Base-by-base conservation (phyloP, 2,329 filamentous ascomycete genomes). In the Venturiaceae sp. region DNA sequence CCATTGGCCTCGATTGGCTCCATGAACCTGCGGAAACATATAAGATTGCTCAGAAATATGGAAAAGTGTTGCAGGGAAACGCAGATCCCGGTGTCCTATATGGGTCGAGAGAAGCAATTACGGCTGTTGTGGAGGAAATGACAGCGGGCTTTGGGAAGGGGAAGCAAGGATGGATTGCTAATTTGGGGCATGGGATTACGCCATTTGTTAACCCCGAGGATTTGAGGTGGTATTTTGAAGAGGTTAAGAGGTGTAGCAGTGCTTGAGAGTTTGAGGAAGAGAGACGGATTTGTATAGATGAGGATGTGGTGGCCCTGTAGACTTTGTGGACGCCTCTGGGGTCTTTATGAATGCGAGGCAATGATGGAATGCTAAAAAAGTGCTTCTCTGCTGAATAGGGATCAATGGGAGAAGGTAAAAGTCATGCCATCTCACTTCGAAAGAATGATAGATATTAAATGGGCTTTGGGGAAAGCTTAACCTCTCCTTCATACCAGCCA, bases 161-260 rank as follows among this genome's bases (percentile, higher is more conserved):
- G 58, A 92, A 91, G 74, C 85, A 92, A 72, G 90, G 92, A 41
- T 99, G 94, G 92, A 97, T 99, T 65, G 90, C 89, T 53, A 99
- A 99, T 71, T 80, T 99, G 62, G 94, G 94, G 8, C 94, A 99
- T 70, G 94, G 90, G 61, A 91, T 99, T 63, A 99, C 94, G 33
- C 94, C 94, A 0, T 87, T 92, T 63, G 94, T 99, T 57, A 88
- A 97, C 65, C 94, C 94, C 0, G 91, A 97, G 54, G 86, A 96
- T 71, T 77, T 99, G 64, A 92, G 85, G 71, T 95, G 95, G 75
- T 99, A 89, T 77, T 92, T 99, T 64, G 80, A 95, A 68, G 94
- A 99, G 74, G 85, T 97, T 59, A 90, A 96, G 64, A 61, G 62
- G 56, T 59, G 32, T 58, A 57, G 59, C 44, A 50, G 44, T 50